Evolutionary conservation across 345 rosid species (phyloP), one percentile per base, ranked within the genome.

Genomic region (Eucalyptus tenuipes): DNA sequence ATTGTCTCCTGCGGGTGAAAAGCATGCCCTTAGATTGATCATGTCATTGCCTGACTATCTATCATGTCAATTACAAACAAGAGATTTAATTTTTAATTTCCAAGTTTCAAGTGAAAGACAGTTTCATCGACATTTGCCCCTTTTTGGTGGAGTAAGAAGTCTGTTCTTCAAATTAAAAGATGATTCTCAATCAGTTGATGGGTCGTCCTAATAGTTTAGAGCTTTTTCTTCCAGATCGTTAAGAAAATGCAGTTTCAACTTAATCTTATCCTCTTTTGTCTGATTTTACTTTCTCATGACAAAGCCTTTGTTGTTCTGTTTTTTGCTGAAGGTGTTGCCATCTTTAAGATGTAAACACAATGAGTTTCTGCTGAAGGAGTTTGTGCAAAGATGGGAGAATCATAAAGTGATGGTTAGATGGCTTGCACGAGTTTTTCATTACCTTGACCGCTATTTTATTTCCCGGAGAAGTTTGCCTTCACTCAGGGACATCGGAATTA

Each of bases 381-480:
- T 94, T 48, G 92, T 94, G 61, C 92, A 89, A 86, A 91, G 94
- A 88, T 95, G 95, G 95, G 89, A 90, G 12, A 92, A 93, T 87
- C 93, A 93, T 90, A 92, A 92, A 89, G 91, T 92, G 57, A 92
- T 95, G 96, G 93, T 92, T 86, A 88, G 92, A 90, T 93, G 95
- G 95, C 92, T 95, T 86, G 92, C 92, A 47, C 92, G 93, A 66
- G 91, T 94, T 90, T 95, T 95, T 89, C 84, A 92, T 88, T 94
- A 92, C 88, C 94, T 95, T 48, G 94, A 94, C 61, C 92, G 95
- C 31, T 92, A 90, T 89, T 93, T 92, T 75, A 88, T 93, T 86
- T 89, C 91, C 27, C 92, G 93, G 85, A 85, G 89, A 75, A 81
- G 87, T 57, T 87, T 92, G 50, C 93, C 93, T 87, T 82, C 93